phyloP scores from a whole-genome alignment of 768 basidiomycete species.

The Tricholoma terreum region DNA sequence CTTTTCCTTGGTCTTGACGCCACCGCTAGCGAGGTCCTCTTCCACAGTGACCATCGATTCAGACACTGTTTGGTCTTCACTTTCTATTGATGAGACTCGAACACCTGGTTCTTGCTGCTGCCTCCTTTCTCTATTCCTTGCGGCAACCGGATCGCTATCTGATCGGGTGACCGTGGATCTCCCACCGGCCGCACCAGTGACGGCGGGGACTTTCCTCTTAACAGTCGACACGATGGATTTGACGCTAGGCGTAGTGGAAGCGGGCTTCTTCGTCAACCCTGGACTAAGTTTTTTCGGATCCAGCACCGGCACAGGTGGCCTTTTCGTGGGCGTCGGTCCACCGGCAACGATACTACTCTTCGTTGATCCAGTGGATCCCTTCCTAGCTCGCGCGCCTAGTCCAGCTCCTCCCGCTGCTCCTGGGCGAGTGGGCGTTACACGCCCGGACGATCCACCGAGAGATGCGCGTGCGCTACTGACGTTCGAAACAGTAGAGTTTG shows the following conservation, averaged over 20 bases:
- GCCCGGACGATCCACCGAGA: conserved; percentile 1
- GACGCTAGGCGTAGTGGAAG: conserved; percentile 19
- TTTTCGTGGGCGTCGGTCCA: conserved; percentile 21
- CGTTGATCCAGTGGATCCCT: conserved; percentile 19
- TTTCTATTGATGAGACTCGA: background rate
- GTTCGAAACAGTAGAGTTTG: conserved; percentile 26
- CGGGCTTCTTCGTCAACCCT: conserved; percentile 17
- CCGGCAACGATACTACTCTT: conserved; percentile 10
- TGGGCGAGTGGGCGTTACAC: conserved; percentile 8
- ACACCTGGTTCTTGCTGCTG: conserved; percentile 1
- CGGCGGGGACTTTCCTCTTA: conserved; percentile 21
- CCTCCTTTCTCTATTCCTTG: conserved; percentile 11
- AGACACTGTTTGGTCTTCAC: background rate
- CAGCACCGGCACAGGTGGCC: conserved; percentile 29
- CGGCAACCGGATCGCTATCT: conserved; percentile 4
- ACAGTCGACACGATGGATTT: conserved; percentile 26
- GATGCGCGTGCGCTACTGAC: conserved; percentile 10
- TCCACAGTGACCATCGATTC: conserved; percentile 12
- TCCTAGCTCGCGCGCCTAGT: conserved; percentile 6
- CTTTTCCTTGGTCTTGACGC: conserved; percentile 23
- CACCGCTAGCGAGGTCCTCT: conserved; percentile 13
- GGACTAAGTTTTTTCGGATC: conserved; percentile 31
- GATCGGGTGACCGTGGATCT: background rate
- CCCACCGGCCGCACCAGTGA: conserved; percentile 2
- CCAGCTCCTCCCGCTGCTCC: background rate